These are phyloP conservation scores for Westerdykella sp. DNA, from an alignment of 2,329 filamentous ascomycete genomes.

Conservation along the genomic window DNA sequence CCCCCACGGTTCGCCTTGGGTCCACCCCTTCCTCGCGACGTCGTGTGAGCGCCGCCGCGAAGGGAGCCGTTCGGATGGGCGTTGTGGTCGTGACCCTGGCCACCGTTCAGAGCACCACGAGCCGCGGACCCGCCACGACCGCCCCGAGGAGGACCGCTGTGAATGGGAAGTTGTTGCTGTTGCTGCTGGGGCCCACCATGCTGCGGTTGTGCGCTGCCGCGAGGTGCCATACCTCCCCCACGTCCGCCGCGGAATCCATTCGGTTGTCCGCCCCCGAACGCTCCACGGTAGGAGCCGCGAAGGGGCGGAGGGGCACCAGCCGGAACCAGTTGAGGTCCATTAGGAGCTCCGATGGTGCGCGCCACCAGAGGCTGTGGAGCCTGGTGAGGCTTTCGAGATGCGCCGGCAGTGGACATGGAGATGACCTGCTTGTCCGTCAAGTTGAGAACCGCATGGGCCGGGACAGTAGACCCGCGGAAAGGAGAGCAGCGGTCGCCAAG, in stretches of 20 bases:
- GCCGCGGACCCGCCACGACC: constrained; percentile 36
- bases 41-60: constrained; percentile 31
- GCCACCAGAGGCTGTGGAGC: constrained; percentile 49
- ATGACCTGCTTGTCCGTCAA: constrained; percentile 75
- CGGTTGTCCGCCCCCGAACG: constrained; percentile 43
- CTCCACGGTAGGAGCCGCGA: constrained; percentile 53
- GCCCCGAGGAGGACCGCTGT: constrained; percentile 33
- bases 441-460: constrained; percentile 83
- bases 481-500: constrained; percentile 83
- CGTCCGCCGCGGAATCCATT: constrained; percentile 37
- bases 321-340: constrained; percentile 54
- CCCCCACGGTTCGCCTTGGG: constrained; percentile 36
- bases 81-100: constrained; percentile 17
- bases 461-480: constrained; percentile 90
- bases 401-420: constrained; percentile 54
- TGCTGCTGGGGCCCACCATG: constrained; percentile 25
- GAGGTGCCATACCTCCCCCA: constrained; percentile 33
- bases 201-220: constrained; percentile 18
- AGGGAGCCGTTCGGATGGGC: constrained; percentile 17
- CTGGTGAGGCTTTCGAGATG: constrained; percentile 48
- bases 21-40: constrained; percentile 38
- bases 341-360: constrained; percentile 50
- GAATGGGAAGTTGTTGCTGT: constrained; percentile 36
- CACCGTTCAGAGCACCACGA: constrained; percentile 27
- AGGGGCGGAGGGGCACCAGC: constrained; percentile 54